These are phyloP conservation scores for Yamadazyma sp. DNA, from an alignment of 1,139 yeast species.

Conservation along the genomic window DNA sequence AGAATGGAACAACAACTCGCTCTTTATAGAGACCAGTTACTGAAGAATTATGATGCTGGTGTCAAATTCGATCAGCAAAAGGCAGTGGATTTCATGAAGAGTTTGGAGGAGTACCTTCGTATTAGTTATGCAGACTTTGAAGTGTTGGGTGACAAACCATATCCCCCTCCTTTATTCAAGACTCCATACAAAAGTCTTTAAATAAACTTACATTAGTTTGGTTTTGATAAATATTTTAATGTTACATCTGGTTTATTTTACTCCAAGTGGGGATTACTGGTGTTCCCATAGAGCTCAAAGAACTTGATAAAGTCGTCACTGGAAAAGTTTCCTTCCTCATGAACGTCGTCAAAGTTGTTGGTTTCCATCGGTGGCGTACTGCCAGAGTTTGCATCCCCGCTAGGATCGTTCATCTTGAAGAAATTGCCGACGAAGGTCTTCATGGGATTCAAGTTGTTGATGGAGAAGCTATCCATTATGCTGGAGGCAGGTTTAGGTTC, in stretches of 20 bases:
- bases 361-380: not conserved
- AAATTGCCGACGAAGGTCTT: slow-evolving; percentile 7
- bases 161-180: slow-evolving; percentile 15
- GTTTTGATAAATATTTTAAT: not conserved
- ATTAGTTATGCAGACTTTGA: slow-evolving; percentile 45
- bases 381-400: not conserved
- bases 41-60: slow-evolving; percentile 20
- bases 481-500: not conserved
- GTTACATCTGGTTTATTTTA: not conserved
- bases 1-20: slow-evolving; percentile 33
- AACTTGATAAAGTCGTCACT: slow-evolving; percentile 40
- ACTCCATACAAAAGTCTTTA: slow-evolving; percentile 11
- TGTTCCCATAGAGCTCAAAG: slow-evolving; percentile 40
- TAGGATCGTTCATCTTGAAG: slow-evolving; percentile 5
- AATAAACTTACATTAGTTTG: slow-evolving; percentile 1
- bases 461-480: not conserved
- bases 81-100: slow-evolving; percentile 28
- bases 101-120: slow-evolving; percentile 33
- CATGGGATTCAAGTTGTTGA: slow-evolving; percentile 6
- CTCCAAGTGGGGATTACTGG: slow-evolving; percentile 15
- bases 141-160: slow-evolving; percentile 25
- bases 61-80: slow-evolving; percentile 31
- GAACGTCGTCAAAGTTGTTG: slow-evolving; percentile 6
- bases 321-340: slow-evolving; percentile 13
- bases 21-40: slow-evolving; percentile 22